These are phyloP conservation scores for Ogataea nitratoaversa DNA, from an alignment of 805 yeast genomes.

Conservation along the genomic window DNA sequence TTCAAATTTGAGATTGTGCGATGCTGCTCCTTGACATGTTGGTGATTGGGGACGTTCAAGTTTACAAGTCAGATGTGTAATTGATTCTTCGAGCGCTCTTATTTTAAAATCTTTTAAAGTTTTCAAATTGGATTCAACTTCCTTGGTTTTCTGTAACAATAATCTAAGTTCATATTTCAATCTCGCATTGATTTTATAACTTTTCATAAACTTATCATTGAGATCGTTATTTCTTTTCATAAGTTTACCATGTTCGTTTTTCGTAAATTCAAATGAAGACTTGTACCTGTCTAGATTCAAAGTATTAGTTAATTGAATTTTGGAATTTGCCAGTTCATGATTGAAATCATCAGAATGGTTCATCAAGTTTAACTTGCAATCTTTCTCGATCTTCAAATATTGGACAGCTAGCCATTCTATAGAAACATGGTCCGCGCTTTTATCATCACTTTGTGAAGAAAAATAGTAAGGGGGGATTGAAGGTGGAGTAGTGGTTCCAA, in stretches of 20 bases:
- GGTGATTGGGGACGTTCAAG: neutral
- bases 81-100: constrained; percentile 16
- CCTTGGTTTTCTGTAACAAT: constrained; percentile 56
- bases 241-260: constrained; percentile 16
- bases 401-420: constrained; percentile 25
- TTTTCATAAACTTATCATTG: constrained; percentile 41
- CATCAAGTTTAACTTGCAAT: constrained; percentile 20
- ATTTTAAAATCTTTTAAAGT: constrained; percentile 36
- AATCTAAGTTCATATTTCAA: constrained; percentile 63
- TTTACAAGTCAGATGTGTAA: constrained; percentile 9
- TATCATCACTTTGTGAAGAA: neutral
- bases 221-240: constrained; percentile 24
- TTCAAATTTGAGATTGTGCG: constrained; percentile 3
- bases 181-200: constrained; percentile 53
- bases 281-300: constrained; percentile 9
- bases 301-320: constrained; percentile 16
- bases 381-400: constrained; percentile 17
- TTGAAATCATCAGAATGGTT: constrained; percentile 14
- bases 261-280: constrained; percentile 9
- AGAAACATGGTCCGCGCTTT: constrained; percentile 13
- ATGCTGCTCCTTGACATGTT: neutral
- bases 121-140: constrained; percentile 54
- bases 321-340: constrained; percentile 14
- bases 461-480: neutral
- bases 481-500: constrained; percentile 1